Evolutionary conservation across 768 basidiomycete genomes (phyloP).

Genomic region (Lanmaoa pseudosensibilis): DNA sequence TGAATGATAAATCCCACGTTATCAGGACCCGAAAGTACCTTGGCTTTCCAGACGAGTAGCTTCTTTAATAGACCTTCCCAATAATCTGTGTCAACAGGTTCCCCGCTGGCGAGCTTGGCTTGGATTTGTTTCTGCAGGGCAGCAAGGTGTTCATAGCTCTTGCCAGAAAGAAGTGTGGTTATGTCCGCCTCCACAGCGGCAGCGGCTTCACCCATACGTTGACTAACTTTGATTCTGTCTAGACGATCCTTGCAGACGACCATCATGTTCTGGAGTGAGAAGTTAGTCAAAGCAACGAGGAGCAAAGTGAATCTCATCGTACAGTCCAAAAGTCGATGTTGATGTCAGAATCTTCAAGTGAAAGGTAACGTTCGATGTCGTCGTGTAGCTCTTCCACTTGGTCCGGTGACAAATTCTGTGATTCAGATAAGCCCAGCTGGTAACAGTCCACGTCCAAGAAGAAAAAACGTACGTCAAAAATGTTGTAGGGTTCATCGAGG

Average conservation of each 20-base stretch:
- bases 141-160: slow-evolving; percentile 81
- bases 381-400: slow-evolving; percentile 94
- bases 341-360: slow-evolving; percentile 76
- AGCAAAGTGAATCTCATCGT: slow-evolving; percentile 23
- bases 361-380: slow-evolving; percentile 90
- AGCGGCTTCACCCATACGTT: slow-evolving; percentile 64
- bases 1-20: neutral
- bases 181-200: slow-evolving; percentile 86
- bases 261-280: slow-evolving; percentile 80
- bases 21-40: slow-evolving; percentile 47
- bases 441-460: neutral
- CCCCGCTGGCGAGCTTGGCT: slow-evolving; percentile 84
- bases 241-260: slow-evolving; percentile 91
- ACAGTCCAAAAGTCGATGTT: slow-evolving; percentile 99
- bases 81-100: slow-evolving; percentile 95
- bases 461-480: slow-evolving; percentile 74
- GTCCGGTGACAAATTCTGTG: slow-evolving; percentile 76
- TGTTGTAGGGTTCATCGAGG: slow-evolving; percentile 96
- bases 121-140: slow-evolving; percentile 85
- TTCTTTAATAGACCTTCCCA: slow-evolving; percentile 95
- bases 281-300: slow-evolving; percentile 3
- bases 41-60: slow-evolving; percentile 94
- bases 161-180: slow-evolving; percentile 74
- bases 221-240: slow-evolving; percentile 66
- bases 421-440: slow-evolving; percentile 9